phyloP scores from a whole-genome alignment of 805 yeast genomes.

The Teunomyces stri region DNA sequence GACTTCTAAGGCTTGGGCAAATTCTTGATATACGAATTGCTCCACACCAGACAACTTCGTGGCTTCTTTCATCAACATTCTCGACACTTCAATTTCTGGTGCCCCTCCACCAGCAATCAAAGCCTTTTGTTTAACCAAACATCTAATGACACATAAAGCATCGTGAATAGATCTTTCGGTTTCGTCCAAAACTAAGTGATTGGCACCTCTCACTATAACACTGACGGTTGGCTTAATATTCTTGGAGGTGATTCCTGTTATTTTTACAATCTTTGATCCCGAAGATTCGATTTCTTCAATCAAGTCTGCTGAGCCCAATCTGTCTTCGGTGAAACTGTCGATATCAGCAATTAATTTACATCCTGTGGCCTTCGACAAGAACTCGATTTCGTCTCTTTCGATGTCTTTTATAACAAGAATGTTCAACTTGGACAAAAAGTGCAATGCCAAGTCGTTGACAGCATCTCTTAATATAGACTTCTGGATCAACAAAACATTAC shows the following conservation, averaged over 20 bases:
- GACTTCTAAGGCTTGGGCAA: slow-evolving; percentile 87
- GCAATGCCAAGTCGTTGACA: slow-evolving; percentile 90
- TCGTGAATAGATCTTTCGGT: slow-evolving; percentile 97
- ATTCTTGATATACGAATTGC: slow-evolving; percentile 87
- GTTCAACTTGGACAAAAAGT: slow-evolving; percentile 87
- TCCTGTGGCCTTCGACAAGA: slow-evolving; percentile 77
- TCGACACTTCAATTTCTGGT: slow-evolving; percentile 87
- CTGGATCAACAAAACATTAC: slow-evolving; percentile 87
- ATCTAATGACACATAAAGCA: slow-evolving; percentile 89
- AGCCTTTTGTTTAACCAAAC: slow-evolving; percentile 84
- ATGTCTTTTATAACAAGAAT: slow-evolving; percentile 94
- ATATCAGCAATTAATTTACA: slow-evolving; percentile 96
- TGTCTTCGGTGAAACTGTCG: slow-evolving; percentile 88
- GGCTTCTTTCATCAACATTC: slow-evolving; percentile 69
- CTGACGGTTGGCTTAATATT: slow-evolving; percentile 71
- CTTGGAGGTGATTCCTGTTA: slow-evolving; percentile 69
- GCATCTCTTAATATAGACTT: slow-evolving; percentile 94
- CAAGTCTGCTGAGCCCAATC: slow-evolving; percentile 87
- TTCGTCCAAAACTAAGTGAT: slow-evolving; percentile 85
- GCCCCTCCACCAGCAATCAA: slow-evolving; percentile 99
- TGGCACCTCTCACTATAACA: slow-evolving; percentile 93
- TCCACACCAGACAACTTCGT: slow-evolving; percentile 77
- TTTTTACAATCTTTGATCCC: slow-evolving; percentile 84
- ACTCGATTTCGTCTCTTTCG: slow-evolving; percentile 95
- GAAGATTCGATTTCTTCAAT: slow-evolving; percentile 88